Percentiles rank a stretch among this genome's conserved stretches.
Conservation (phyloP, 208 protist genomes). For the Trypanosoma rangeli region DNA sequence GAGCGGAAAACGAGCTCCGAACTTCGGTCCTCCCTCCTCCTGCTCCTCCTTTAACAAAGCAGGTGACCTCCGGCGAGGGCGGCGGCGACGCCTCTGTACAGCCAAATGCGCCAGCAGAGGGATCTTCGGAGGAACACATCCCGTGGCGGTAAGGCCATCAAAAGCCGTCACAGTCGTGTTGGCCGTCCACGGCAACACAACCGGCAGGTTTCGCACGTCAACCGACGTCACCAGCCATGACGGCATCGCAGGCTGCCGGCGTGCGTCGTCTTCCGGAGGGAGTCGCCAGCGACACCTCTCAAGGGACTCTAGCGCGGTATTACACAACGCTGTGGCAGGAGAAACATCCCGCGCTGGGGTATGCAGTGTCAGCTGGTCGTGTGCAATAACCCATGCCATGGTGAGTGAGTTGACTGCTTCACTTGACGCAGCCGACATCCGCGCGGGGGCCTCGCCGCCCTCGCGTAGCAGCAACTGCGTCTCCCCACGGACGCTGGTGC, state of each 20-base stretch:
- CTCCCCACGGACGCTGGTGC: slow-evolving; percentile 6
- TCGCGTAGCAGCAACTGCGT: not conserved
- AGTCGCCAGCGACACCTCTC: not conserved
- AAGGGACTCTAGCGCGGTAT: not conserved
- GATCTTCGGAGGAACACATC: not conserved
- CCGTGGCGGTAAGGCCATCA: not conserved
- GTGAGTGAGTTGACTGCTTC: not conserved
- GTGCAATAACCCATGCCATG: slow-evolving; percentile 19
- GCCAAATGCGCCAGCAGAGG: slow-evolving; percentile 8
- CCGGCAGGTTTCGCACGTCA: slow-evolving; percentile 12
- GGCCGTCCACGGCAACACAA: not conserved
- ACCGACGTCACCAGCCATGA: slow-evolving; percentile 15
- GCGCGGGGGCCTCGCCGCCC: not conserved
- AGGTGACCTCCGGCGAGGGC: not conserved
- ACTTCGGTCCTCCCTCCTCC: not conserved
- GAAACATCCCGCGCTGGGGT: not conserved
- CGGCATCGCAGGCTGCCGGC: not conserved
- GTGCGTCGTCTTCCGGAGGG: not conserved
- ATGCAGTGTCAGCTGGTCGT: slow-evolving; percentile 4
- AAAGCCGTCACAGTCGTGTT: not conserved
- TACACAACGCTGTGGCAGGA: not conserved
- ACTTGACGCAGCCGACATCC: too few species aligned
- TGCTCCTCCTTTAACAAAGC: not conserved
- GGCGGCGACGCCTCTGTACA: not conserved
- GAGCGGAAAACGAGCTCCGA: not conserved